These are phyloP conservation scores for Hypoxylon sp. DNA, from an alignment of 2,329 filamentous ascomycete genomes.

Conservation along the genomic window DNA sequence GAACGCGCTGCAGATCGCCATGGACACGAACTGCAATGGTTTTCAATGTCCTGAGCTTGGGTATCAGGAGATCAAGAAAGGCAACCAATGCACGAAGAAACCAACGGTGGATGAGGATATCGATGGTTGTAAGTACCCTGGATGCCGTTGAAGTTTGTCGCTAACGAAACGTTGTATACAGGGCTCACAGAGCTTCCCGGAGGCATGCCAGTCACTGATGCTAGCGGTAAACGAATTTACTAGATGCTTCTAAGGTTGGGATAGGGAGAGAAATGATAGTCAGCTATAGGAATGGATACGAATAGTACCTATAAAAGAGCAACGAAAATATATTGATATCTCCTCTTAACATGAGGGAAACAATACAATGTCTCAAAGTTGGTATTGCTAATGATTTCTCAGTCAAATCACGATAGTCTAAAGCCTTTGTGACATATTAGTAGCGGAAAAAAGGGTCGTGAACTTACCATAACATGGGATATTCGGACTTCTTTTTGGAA, in stretches of 20 bases:
- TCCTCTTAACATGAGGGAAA: not conserved
- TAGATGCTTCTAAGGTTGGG: conserved; percentile 3
- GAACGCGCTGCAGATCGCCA: conserved; percentile 51
- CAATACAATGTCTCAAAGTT: not conserved
- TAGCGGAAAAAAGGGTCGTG: no score
- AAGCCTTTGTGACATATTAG: not conserved
- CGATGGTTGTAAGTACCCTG: conserved; percentile 42
- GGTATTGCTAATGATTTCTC: not conserved
- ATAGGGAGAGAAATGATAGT: not conserved
- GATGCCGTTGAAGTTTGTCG: not conserved
- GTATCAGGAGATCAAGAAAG: conserved; percentile 42
- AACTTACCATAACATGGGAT: not conserved
- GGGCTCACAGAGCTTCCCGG: conserved; percentile 45
- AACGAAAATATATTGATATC: not conserved
- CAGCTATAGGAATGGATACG: not conserved
- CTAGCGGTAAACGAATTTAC: conserved; percentile 26
- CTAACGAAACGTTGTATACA: conserved; percentile 28
- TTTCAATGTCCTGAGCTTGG: conserved; percentile 37
- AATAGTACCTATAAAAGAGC: not conserved
- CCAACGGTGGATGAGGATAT: conserved; percentile 41
- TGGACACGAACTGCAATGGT: conserved; percentile 51
- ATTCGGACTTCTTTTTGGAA: not conserved
- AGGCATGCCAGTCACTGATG: conserved; percentile 45
- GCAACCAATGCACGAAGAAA: conserved; percentile 41
- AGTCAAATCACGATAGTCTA: not conserved